Conservation (phyloP, 2,329 filamentous ascomycete species). For the Mariannaea elegans region DNA sequence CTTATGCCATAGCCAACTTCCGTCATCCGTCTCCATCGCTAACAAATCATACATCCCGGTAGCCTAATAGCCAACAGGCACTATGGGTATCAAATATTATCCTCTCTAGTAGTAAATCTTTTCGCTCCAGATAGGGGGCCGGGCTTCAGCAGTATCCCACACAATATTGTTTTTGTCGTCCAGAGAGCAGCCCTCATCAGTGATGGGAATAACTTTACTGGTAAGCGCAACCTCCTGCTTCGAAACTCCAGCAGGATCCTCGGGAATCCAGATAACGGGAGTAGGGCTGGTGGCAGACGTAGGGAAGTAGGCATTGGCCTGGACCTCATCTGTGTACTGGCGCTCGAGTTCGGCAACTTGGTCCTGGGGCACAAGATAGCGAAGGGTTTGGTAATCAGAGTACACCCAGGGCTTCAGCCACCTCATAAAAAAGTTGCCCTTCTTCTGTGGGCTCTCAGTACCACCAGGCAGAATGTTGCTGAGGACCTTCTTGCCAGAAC, state of each 20-base stretch:
- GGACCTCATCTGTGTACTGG: constrained; percentile 69
- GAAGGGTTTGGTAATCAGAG: constrained; percentile 75
- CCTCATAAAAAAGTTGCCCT: constrained; percentile 62
- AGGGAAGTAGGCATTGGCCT: constrained; percentile 75
- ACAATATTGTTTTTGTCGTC: constrained; percentile 67
- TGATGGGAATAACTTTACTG: constrained; percentile 72
- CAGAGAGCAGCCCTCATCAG: constrained; percentile 75
- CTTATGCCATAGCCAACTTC: neutral
- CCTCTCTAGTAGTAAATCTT: constrained; percentile 54
- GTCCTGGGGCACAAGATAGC: constrained; percentile 72
- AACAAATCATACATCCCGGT: constrained; percentile 32
- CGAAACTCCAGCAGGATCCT: constrained; percentile 74
- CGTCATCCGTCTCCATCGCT: neutral
- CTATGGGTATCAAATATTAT: constrained; percentile 38
- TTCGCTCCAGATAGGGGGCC: constrained; percentile 55
- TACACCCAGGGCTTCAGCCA: constrained; percentile 83
- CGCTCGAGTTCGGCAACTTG: constrained; percentile 56
- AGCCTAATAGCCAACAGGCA: constrained; percentile 35
- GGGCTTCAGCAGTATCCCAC: constrained; percentile 53
- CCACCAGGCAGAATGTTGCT: constrained; percentile 35
- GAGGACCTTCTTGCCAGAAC: constrained; percentile 32
- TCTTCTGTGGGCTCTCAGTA: constrained; percentile 46
- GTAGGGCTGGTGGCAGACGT: constrained; percentile 70
- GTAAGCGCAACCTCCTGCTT: constrained; percentile 76
- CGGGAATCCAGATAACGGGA: constrained; percentile 79